phyloP scores from a whole-genome alignment of 78 protist species.

The Blattamonas nauphoetae region DNA sequence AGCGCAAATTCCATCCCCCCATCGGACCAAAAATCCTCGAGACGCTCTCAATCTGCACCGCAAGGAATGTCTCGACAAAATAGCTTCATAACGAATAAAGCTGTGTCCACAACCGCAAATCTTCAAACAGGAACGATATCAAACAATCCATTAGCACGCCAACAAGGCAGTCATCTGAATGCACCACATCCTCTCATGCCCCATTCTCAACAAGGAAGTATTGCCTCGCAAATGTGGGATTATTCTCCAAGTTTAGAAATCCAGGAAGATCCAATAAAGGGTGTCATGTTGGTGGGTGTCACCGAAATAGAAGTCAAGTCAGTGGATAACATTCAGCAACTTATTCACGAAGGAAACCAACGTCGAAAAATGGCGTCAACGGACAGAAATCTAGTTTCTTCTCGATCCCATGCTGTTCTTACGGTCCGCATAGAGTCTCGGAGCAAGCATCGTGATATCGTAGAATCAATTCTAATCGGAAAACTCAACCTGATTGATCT shows the following conservation, averaged over 20 bases:
- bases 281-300: slow-evolving; percentile 23
- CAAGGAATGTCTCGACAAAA: not conserved
- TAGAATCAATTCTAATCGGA: not conserved
- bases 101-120: not conserved
- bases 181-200: not conserved
- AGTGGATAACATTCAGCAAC: not conserved
- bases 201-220: not conserved
- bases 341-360: slow-evolving; percentile 17
- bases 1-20: not conserved
- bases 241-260: slow-evolving; percentile 12
- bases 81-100: not conserved
- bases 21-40: not conserved
- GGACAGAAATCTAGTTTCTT: slow-evolving; percentile 11
- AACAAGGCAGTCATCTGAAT: too few species aligned
- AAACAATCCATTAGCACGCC: too few species aligned
- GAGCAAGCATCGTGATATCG: not conserved
- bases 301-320: not conserved
- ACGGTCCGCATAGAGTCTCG: not conserved
- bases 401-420: slow-evolving; percentile 40
- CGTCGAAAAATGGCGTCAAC: slow-evolving; percentile 23
- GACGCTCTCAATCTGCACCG: not conserved
- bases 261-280: slow-evolving; percentile 27
- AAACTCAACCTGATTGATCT: slow-evolving; percentile 36
- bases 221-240: not conserved
- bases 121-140: too few species aligned